A percentile compares a stretch with the other conserved stretches of the same genome.
phyloP scores from a whole-genome alignment of 2,329 filamentous ascomycete genomes.

The Paecilomyces variotii region DNA sequence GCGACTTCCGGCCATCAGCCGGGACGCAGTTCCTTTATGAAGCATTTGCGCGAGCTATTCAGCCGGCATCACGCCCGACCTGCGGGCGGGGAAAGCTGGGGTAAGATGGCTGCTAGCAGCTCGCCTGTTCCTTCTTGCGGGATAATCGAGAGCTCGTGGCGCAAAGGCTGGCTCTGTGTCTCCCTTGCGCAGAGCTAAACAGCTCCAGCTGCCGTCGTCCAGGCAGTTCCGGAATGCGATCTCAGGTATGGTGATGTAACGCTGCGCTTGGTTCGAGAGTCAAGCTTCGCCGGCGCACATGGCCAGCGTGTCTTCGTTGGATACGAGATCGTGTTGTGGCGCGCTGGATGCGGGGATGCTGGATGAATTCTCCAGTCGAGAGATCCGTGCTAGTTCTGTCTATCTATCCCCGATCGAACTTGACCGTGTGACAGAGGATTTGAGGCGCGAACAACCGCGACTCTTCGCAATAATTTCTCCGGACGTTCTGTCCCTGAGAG shows the following conservation, averaged over 20 bases:
- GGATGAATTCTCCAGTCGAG: neutral
- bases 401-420: neutral
- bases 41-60: neutral
- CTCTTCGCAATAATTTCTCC: neutral
- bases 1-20: slow-evolving; percentile 17
- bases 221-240: neutral
- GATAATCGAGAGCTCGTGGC: neutral
- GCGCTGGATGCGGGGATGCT: neutral
- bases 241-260: neutral
- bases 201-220: neutral
- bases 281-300: neutral
- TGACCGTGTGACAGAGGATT: neutral
- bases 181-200: neutral
- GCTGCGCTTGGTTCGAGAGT: neutral
- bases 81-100: slow-evolving; percentile 3
- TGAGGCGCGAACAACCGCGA: neutral
- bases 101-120: neutral
- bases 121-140: neutral
- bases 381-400: neutral
- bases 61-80: slow-evolving; percentile 5
- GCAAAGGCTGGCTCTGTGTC: neutral
- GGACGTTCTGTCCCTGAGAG: neutral
- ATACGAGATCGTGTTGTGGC: neutral
- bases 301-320: neutral
- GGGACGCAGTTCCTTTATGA: slow-evolving; percentile 5